A percentile compares a stretch with the other conserved stretches of the same genome.
Conservation (phyloP, 1,139 yeast genomes). For the Kodamaea sp. region DNA sequence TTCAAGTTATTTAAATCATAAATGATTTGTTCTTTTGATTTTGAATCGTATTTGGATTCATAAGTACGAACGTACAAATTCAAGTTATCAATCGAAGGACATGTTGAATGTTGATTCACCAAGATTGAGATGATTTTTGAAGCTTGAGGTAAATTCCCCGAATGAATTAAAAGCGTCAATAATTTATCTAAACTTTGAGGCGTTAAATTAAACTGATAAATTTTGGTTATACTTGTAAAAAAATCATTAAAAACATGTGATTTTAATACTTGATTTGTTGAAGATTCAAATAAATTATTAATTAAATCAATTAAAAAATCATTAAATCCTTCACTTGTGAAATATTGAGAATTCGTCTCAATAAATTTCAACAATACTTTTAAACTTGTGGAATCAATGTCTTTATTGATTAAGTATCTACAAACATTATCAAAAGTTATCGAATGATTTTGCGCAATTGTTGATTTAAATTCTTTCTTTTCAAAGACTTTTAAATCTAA, state of each 20-base stretch:
- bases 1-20: conserved; percentile 29
- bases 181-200: conserved; percentile 25
- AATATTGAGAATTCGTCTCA: conserved; percentile 13
- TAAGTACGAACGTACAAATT: conserved; percentile 15
- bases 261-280: conserved; percentile 2
- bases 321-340: conserved; percentile 20
- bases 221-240: background rate
- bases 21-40: conserved; percentile 10
- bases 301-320: conserved; percentile 15
- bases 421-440: conserved; percentile 24
- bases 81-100: conserved; percentile 29
- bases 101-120: conserved; percentile 15
- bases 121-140: conserved; percentile 18
- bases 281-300: conserved; percentile 12
- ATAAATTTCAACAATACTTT: conserved; percentile 18
- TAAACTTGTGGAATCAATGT: conserved; percentile 10
- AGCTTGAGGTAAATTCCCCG: conserved; percentile 20
- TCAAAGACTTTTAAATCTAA: conserved; percentile 17
- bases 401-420: conserved; percentile 17
- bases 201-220: conserved; percentile 7
- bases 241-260: conserved; percentile 6
- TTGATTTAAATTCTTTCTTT: conserved; percentile 15
- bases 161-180: conserved; percentile 21
- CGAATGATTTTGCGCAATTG: conserved; percentile 9
- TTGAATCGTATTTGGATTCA: conserved; percentile 7